Base-by-base conservation (phyloP, 805 yeast genomes). In the Hanseniaspora hatyaiensis region DNA sequence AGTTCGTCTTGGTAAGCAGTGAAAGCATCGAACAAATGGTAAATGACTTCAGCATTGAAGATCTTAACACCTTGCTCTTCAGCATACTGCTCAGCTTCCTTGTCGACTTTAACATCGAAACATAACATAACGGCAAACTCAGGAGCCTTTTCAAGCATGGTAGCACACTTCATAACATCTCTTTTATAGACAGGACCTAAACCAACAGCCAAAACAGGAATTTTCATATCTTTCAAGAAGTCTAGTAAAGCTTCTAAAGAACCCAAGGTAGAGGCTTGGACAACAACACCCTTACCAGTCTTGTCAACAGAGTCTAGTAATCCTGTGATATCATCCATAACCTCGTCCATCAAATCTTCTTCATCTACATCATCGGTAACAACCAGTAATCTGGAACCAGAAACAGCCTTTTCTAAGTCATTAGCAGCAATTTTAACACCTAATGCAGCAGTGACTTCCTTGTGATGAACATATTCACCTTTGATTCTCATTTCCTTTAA, bases 371-470 rank as follows among this genome's bases (percentile, higher is more conserved):
- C 96, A 54, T 88, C 94, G 37, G 95, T 95, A 54, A 88, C 96
- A 57, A 89, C 89, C 53, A 92, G 69, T 65, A 92, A 72, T 63
- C 98, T 77, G 20, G 98, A 92, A 69, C 99, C 99, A 40, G 99
- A 96, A 62, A 92, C 96, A 11, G 99, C 98, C 68, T 92, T 89
- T 60, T 92, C 98, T 57, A 92, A 76, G 63, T 92, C 98, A 62
- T 85, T 85, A 34, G 98, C 99, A 49, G 97, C 94, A 63, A 92
- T 86, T 74, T 92, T 88, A 50, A 92, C 96, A 77, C 99, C 99
- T 56, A 92, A 74, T 32, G 99, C 98, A 23, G 99, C 99, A 71
- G 89, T 92, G 51, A 92, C 97, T 68, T 89, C 95, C 64, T 92
- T 92, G 69, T 86, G 92, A 63, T 94, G 98, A 44, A 88, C 77